Conservation (phyloP, 2,329 filamentous ascomycete genomes). For the Pestalotiopsis sp. region DNA sequence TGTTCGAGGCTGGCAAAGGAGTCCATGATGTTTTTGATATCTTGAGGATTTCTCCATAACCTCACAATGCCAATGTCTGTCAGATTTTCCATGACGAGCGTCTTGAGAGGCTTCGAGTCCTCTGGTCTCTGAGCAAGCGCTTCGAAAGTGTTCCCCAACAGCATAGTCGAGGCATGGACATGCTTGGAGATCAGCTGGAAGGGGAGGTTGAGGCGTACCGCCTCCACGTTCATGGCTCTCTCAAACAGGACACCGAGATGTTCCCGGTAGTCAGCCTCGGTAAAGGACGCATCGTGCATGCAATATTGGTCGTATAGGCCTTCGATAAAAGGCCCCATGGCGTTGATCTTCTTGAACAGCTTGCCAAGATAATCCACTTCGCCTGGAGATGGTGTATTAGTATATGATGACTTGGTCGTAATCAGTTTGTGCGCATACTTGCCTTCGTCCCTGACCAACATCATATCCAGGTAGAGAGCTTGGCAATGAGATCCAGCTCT, state of each 20-base stretch:
- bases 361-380: slow-evolving; percentile 51
- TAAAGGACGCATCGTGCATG: slow-evolving; percentile 51
- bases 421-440: slow-evolving; percentile 21
- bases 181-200: slow-evolving; percentile 51
- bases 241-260: slow-evolving; percentile 45
- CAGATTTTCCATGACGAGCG: slow-evolving; percentile 53
- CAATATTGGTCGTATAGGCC: slow-evolving; percentile 48
- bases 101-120: slow-evolving; percentile 44
- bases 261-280: slow-evolving; percentile 47
- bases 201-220: slow-evolving; percentile 53
- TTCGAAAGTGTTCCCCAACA: slow-evolving; percentile 55
- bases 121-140: slow-evolving; percentile 47
- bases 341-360: slow-evolving; percentile 47
- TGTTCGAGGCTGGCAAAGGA: slow-evolving; percentile 44
- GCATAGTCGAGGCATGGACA: slow-evolving; percentile 49
- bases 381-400: slow-evolving; percentile 34
- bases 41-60: slow-evolving; percentile 54
- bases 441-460: slow-evolving; percentile 56
- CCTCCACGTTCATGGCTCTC: slow-evolving; percentile 45
- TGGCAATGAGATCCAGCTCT: slow-evolving; percentile 50
- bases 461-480: slow-evolving; percentile 53
- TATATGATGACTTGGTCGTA: neutral
- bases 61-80: slow-evolving; percentile 49
- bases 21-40: slow-evolving; percentile 50
- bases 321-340: slow-evolving; percentile 47